Evolutionary conservation across 352 stramenopile species (phyloP).

Genomic region (Phytophthora podocarpi): DNA sequence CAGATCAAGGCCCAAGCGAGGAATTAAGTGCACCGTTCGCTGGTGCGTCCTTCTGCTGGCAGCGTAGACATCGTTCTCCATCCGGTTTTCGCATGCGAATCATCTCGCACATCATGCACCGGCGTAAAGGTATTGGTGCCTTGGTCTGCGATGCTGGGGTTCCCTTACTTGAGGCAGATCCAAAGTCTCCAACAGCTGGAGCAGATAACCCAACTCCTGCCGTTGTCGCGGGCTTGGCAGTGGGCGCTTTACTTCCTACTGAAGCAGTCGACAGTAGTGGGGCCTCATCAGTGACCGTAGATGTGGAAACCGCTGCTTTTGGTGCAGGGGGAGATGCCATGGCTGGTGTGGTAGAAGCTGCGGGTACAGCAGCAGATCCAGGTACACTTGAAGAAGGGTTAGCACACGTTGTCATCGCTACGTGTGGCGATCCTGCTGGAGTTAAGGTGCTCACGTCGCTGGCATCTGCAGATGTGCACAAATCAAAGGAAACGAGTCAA

Average conservation of each 20-base stretch:
- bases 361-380: neutral
- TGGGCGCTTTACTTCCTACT: neutral
- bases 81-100: conserved; percentile 50
- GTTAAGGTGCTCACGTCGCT: conserved; percentile 10
- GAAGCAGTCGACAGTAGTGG: neutral
- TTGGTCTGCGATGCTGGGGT: neutral
- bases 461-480: conserved; percentile 19
- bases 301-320: neutral
- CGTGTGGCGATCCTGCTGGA: neutral
- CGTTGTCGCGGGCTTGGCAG: neutral
- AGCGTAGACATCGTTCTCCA: conserved; percentile 43
- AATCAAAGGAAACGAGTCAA: neutral
- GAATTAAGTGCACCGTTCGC: neutral
- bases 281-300: neutral
- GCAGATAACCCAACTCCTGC: neutral
- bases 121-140: conserved; percentile 9
- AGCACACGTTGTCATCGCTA: neutral
- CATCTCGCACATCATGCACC: conserved; percentile 52
- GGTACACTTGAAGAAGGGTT: neutral
- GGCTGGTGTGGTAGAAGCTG: neutral
- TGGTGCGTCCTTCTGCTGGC: conserved; percentile 29
- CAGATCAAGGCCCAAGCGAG: conserved; percentile 8
- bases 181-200: neutral
- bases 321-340: neutral
- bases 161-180: neutral